Base-by-base conservation (phyloP, 768 basidiomycete species). In the Pulveroboletus sp. region DNA sequence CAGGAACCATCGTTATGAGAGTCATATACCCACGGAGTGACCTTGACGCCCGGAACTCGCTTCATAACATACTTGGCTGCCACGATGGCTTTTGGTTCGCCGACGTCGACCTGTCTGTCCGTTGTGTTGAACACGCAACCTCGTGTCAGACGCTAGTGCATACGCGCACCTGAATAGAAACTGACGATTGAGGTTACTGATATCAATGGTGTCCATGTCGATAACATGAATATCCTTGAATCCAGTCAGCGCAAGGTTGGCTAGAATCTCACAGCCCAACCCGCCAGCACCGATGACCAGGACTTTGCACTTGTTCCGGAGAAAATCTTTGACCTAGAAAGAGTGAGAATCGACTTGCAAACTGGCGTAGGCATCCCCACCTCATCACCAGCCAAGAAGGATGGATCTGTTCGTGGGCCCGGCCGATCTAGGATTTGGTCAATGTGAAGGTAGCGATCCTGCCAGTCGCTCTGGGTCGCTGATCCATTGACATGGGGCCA, bases 181-280 rank as follows among this genome's bases (percentile, higher is more conserved):
- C 71, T 99, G 96, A 43, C 96, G 81, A 69, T 99, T 99, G 57
- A 99, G 77, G 69, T 99, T 99, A 64, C 93, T 97, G 64, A 99
- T 89, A 71, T 99, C 95, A 67, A 98, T 99, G 14, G 95, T 97
- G 76, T 99, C 95, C 94, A 99, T 98, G 76, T 99, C 96, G 65
- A 99, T 98, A 53, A 99, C 94, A 75, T 97, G 93, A 57, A 98
- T 96, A 63, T 98, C 90, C 70, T 88, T 90, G 83, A 98, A 99
- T 24, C 96, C 96, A 39, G 91, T 88, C 58, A 98, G 71, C 21
- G 96, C 95, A 43, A 99, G 80, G 70, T 98, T 96, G 52, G 94
- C 89, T 37, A 99, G 77, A 57, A 98, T 98, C 76, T 99, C 96
- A 70, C 89, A 99, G 10, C 96, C 96, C 37, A 99, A 75, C 49